Base-by-base conservation (phyloP, 257 asterid species). In the Nicotiana obtusifolia region DNA sequence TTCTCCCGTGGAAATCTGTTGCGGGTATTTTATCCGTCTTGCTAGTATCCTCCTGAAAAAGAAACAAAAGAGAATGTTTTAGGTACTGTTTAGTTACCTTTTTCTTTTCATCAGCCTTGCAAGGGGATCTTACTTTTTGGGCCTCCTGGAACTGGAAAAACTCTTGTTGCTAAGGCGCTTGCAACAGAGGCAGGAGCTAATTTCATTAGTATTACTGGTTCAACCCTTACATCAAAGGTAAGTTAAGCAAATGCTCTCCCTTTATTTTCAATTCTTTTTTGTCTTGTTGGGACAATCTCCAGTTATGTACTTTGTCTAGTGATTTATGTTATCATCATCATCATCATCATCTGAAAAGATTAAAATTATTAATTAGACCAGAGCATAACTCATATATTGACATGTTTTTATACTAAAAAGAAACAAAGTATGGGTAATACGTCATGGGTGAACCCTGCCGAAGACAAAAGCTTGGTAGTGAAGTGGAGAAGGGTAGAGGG, bases 131-230 rank as follows among this genome's bases (percentile, higher is more conserved):
- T 96, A 86, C 98, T 96, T 62, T 94, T 96, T 85, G 99, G 99
- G 15, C 99, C 99, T 77, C 99, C 99, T 41, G 99, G 99, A 81
- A 96, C 99, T 60, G 99, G 99, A 73, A 96, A 96, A 89, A 96
- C 99, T 64, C 99, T 96, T 85, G 88, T 96, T 77, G 99, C 98
- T 5, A 96, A 96, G 86, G 99, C 99, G 1, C 98, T 94, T 82
- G 99, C 99, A 75, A 96, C 99, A 8, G 99, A 96, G 86, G 98
- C 99, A 24, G 97, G 98, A 78, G 99, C 98, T 69, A 96, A 93
- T 86, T 96, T 96, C 88, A 94, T 96, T 64, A 94, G 98, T 89
- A 89, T 96, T 84, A 93, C 98, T 84, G 99, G 99, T 86, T 96
- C 99, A 30, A 88, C 99, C 30, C 97, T 96, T 69, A 96, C 99